Evolutionary conservation across 2,329 filamentous ascomycete genomes (phyloP).

Genomic region (Trichophyton mentagrophytes): DNA sequence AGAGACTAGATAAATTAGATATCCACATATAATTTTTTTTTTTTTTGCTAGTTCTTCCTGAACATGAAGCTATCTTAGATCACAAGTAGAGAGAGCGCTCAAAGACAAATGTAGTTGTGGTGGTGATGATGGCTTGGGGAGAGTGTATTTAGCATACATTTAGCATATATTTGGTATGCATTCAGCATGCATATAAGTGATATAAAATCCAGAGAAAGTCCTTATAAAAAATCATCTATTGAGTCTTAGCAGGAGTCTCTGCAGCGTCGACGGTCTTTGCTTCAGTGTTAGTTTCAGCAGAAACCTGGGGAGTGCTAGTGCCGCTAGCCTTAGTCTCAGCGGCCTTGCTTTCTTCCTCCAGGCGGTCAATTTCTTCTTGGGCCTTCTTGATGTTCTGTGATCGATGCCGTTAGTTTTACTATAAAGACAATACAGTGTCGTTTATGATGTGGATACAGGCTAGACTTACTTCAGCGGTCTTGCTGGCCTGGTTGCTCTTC

Average conservation of each 20-base stretch:
- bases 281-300: slow-evolving; percentile 37
- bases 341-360: slow-evolving; percentile 58
- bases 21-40: slow-evolving; percentile 1
- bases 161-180: not conserved
- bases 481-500: slow-evolving; percentile 77
- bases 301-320: slow-evolving; percentile 30
- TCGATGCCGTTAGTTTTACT: slow-evolving; percentile 4
- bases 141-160: not conserved
- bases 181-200: not conserved
- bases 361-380: slow-evolving; percentile 82
- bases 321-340: slow-evolving; percentile 27
- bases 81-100: not conserved
- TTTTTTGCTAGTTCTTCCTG: not conserved
- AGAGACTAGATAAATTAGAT: not conserved
- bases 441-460: not conserved
- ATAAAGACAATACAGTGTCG: not conserved
- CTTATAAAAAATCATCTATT: no score
- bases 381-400: slow-evolving; percentile 87
- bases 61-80: not conserved
- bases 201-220: no score
- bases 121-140: not conserved
- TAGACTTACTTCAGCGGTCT: slow-evolving; percentile 71
- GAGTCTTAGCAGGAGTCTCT: not conserved
- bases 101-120: not conserved
- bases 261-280: slow-evolving; percentile 28